These are phyloP conservation scores for Tremella fuciformis DNA, from an alignment of 768 basidiomycete genomes.

Conservation along the genomic window DNA sequence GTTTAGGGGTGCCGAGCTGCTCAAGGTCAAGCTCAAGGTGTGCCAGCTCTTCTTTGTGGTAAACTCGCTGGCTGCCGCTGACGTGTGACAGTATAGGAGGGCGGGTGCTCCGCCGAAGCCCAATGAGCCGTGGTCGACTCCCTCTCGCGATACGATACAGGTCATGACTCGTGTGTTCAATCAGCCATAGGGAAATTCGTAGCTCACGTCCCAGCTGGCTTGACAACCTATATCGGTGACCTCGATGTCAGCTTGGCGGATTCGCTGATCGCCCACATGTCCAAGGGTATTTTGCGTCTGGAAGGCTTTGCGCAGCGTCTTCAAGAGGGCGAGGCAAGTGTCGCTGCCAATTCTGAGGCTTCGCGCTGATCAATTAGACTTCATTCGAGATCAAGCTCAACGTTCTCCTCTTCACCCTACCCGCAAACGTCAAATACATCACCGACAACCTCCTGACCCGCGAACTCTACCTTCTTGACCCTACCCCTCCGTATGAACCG, in stretches of 20 bases:
- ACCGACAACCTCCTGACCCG: conserved; percentile 69
- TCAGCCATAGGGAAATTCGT: background rate
- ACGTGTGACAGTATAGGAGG: conserved; percentile 20
- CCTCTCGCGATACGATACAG: conserved; percentile 28
- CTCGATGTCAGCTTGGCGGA: conserved; percentile 34
- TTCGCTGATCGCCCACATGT: conserved; percentile 37
- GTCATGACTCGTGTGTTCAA: conserved; percentile 36
- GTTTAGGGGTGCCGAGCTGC: conserved; percentile 32
- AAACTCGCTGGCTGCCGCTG: conserved; percentile 8
- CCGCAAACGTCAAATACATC: conserved; percentile 82
- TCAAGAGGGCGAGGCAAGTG: background rate
- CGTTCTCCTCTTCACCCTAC: conserved; percentile 87
- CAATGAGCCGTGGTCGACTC: conserved; percentile 14
- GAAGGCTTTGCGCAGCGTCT: conserved; percentile 44
- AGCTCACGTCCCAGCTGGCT: conserved; percentile 20
- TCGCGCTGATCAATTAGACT: conserved; percentile 46
- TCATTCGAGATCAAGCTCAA: conserved; percentile 63
- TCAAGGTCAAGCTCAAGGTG: conserved; percentile 49
- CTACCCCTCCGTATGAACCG: conserved; percentile 65
- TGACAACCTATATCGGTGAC: conserved; percentile 44
- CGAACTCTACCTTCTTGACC: conserved; percentile 74
- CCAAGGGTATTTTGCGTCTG: conserved; percentile 43
- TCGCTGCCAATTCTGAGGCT: background rate
- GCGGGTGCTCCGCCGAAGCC: conserved; percentile 21
- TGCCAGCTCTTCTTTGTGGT: background rate